Evolutionary conservation across 2,329 filamentous ascomycete species (phyloP), one percentile per base, ranked within the genome.

Genomic region (Ascochyta koolunga): DNA sequence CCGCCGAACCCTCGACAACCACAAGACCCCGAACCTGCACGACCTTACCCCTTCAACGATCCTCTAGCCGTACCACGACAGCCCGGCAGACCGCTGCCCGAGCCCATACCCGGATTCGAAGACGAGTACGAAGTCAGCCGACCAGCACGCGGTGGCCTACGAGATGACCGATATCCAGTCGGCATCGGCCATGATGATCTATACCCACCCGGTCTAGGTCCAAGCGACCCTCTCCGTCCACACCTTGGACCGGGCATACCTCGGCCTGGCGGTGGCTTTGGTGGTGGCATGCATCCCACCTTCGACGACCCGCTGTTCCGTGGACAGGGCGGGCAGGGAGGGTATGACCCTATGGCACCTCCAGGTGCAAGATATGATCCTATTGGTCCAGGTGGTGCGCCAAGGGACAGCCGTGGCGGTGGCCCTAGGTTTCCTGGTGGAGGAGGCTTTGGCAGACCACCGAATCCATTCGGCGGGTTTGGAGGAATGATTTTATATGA

Each of bases 321-420:
- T 5, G 88, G 87, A 0, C 78, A 78, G 6, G 81, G 79, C 1
- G 75, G 77, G 13, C 74, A 76, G 13, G 69, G 68, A 25, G 80
- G 78, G 0, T 88, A 83, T 67, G 84, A 93, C 68, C 86, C 89
- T 1, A 88, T 88, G 70, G 88, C 86, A 24, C 95, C 95, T 4
- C 92, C 91, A 2, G 95, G 95, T 1, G 89, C 92, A n/a, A 82
- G 95, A 60, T 98, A 91, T 78, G 95, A 98, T 78, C 93, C 93
- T 2, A 77, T 93, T 0, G 82, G 83, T 60, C 83, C 83, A 19
- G 78, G 78, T 15, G 80, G 77, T 51, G 73, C 79, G 53, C 76
- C 80, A 44, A 72, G 69, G 16, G 71, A 74, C 47, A 64, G 65
- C 22, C 64, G 70, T 32, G 64, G 68, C 9, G 65, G 62, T 18